These are phyloP conservation scores for Trichoderma hamatum DNA, from an alignment of 2,329 filamentous ascomycete species.

Conservation along the genomic window DNA sequence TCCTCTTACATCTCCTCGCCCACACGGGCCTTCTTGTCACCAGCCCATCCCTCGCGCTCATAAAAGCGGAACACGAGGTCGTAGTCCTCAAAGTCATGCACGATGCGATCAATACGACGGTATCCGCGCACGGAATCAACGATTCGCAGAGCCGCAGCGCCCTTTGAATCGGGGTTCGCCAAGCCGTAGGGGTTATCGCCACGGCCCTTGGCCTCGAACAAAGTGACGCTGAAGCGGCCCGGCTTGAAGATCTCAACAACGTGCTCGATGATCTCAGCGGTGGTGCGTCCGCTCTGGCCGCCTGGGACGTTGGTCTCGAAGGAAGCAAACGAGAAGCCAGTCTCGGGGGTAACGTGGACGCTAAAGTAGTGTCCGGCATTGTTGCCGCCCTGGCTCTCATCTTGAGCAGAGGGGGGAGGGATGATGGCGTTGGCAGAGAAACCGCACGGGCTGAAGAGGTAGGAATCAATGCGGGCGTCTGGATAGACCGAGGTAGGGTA, in stretches of 20 bases:
- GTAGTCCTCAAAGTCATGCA: conserved; percentile 97
- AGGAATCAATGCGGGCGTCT: conserved; percentile 91
- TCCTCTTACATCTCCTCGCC: conserved; percentile 52
- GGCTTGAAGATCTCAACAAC: conserved; percentile 96
- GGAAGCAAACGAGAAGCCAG: conserved; percentile 94
- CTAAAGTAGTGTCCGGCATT: conserved; percentile 88
- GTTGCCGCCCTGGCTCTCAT: conserved; percentile 41
- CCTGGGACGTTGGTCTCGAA: conserved; percentile 98
- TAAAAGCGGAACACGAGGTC: conserved; percentile 97
- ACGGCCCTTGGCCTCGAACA: conserved; percentile 84
- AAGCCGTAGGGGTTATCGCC: conserved; percentile 47
- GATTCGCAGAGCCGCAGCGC: conserved; percentile 49
- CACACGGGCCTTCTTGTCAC: conserved; percentile 55
- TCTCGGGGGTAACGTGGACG: conserved; percentile 96
- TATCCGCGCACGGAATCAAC: conserved; percentile 87
- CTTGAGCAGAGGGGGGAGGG: conserved; percentile 64
- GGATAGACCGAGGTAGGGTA: conserved; percentile 88
- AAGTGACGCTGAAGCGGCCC: conserved; percentile 93
- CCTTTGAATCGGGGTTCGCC: conserved; percentile 45
- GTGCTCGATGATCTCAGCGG: conserved; percentile 87
- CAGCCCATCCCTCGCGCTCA: conserved; percentile 79
- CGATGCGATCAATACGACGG: conserved; percentile 86
- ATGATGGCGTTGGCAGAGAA: conserved; percentile 97
- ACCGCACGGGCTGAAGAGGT: conserved; percentile 93
- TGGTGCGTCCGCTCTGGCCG: conserved; percentile 83